Evolutionary conservation across 2,329 filamentous ascomycete species (phyloP), one percentile per base, ranked within the genome.

Genomic region (Neurospora sp.): DNA sequence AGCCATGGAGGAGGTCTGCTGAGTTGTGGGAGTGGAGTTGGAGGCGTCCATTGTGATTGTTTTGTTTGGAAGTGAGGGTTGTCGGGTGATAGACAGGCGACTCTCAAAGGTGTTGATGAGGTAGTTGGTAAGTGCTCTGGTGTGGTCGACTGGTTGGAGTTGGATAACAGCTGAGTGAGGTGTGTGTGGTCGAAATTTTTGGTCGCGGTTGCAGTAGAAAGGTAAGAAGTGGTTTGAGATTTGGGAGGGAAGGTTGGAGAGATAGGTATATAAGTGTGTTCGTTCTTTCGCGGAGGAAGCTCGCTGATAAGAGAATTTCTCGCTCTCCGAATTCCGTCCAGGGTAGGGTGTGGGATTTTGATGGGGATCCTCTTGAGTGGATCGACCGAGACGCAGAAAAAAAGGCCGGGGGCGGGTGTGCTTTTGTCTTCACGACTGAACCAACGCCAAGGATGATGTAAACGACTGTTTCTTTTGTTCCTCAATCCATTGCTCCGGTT

Each of bases 41-140:
- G 75, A 77, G 57, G 77, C 73, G 74, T 80, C 74, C 78, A 80
- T 80, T 68, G 43, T 74, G 38, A 36, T 65, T 68, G 28, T 28
- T 28, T 28, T 28, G 28, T 28, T 28, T 28, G 28, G 28, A 28
- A 28, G 28, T 28, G 28, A 28, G 28, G 28, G 28, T 28, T 28
- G 28, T 28, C 28, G 3, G 28, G 4, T 28, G 52, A 17, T 17
- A 33, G 23, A 62, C 23, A 33, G 6, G 52, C 52, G 4, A 62
- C 52, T 62, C 19, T 28, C 46, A 52, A 52, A 46, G 52, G 12
- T 41, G 68, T 19, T 28, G 19, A 62, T 36, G 2, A n/a, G 52
- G 52, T 62, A 3, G 6, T 28, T n/a, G 52, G 6, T 10, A 33
- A 36, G 52, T 57, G 23, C 52, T 62, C 8, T 52, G 19, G 46